Evolutionary conservation across 1,139 yeast genomes (phyloP), one percentile per base, ranked within the genome.

Genomic region (Pneumocystis canis): DNA sequence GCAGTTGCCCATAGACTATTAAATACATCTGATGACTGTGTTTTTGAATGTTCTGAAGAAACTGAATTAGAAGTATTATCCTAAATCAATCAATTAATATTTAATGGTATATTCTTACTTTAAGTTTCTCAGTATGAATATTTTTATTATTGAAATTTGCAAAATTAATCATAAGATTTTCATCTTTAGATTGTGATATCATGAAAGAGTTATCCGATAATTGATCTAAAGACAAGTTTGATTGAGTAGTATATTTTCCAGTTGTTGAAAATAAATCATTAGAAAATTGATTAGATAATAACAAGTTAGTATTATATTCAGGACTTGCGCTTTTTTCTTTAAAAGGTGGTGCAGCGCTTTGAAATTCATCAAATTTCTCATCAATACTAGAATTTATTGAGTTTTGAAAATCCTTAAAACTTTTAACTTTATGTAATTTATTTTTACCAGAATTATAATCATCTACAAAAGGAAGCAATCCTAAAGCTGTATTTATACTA

Each of bases 301-400:
- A 35, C 16, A 39, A 39, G n/a, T 6, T n/a, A 39, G 16, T n/a
- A n/a, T 39, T n/a, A 6, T n/a, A 18, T 39, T 39, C 20, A n/a
- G 20, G n/a, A 39, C n/a, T n/a, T 3, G n/a, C n/a, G 20, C 18
- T 41, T n/a, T 41, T 20, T 28, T 20, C 7, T 9, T 20, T 65
- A 16, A 67, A 33, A 4, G 71, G 63, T 0, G 74, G 70, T 5
- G 76, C 70, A 3, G 96, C 95, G 63, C 87, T 83, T 74, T 90
- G 97, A 80, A 90, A 90, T 69, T 92, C 97, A 68, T 88, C 96
- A 74, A 90, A 90, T 58, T 90, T 97, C 69, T 89, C 97, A 68
- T 86, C 95, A 37, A 66, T 66, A 57, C 65, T 63, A 6, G 63
- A 64, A 54, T 68, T 66, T 35, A 63, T 58, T 20, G 63, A 63